Base-by-base conservation (phyloP, 176 grass and related monocot genomes). In the Paspalum vaginatum region DNA sequence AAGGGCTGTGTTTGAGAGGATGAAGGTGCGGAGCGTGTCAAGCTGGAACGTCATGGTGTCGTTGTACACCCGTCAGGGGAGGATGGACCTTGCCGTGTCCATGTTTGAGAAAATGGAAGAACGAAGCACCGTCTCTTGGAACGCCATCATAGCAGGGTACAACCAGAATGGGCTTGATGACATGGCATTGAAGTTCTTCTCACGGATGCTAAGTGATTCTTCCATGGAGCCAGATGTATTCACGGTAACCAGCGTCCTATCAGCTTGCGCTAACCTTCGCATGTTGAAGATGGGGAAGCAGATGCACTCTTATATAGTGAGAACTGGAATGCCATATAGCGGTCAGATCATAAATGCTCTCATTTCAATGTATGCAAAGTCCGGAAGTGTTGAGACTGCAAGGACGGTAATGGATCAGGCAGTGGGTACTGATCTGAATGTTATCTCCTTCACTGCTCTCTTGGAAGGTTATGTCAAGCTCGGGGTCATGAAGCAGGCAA, bases 391-490 rank as follows among this genome's bases (percentile, higher is more conserved):
- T 37, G 61, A 72, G 53, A 75, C 60, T 85, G 95, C 95, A 74
- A 85, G 56, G 78, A 85, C 16, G 37, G 70, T 98, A 66, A 85
- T 98, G 79, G 77, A 91, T 22, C 81, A 83, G 27, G 65, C 77
- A 24, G 70, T 38, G 60, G 51, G 61, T 32, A 22, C 69, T 9
- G 83, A 97, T 86, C 72, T 94, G 55, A 90, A 91, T 91, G 87
- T 94, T 59, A 91, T 98, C 72, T 94, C 95, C 58, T 90, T 92
- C 80, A 98, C 94, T n/a, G 89, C 92, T 87, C 88, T 98, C 41
- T 87, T 92, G 45, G 95, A 94, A 81, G 95, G 95, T 49, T 97
- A 88, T 85, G 83, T 87, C 54, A 98, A 98, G 86, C 74, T 94
- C 9, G 90, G 95, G 53, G 74, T 92, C 16, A 75, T 90, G 78